phyloP scores from a whole-genome alignment of 1,284 basidiomycete genomes.

The Cutaneotrichosporon sp. region DNA sequence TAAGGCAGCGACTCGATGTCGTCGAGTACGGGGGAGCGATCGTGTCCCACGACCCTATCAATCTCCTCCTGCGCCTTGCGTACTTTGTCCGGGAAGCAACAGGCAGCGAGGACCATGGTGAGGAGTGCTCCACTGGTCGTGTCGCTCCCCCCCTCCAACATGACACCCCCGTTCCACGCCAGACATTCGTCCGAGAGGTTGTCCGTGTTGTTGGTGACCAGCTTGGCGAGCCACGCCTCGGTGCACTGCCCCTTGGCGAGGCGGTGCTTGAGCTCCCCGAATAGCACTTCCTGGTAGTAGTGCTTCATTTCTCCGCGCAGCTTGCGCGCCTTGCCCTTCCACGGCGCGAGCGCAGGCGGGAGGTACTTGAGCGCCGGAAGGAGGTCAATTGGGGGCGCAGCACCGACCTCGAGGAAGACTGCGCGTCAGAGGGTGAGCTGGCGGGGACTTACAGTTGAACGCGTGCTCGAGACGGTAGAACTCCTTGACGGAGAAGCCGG shows the following conservation, averaged over 20 bases:
- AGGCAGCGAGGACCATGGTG: constrained; percentile 5
- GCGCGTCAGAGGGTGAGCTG: too few species aligned
- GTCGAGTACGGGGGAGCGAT: constrained; percentile 3
- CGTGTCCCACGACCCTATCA: constrained; percentile 7
- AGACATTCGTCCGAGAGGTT: constrained; percentile 5
- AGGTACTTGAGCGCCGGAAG: constrained; percentile 10
- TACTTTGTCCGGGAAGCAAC: constrained; percentile 8
- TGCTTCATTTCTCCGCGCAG: constrained; percentile 7
- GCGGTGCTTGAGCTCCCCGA: constrained; percentile 6
- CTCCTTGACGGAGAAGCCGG: constrained; percentile 9
- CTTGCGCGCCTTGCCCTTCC: constrained; percentile 6
- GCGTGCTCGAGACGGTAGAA: constrained; percentile 12
- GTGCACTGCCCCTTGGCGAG: constrained; percentile 2
- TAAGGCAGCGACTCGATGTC: constrained; percentile 8
- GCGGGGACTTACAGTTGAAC: constrained; percentile 6
- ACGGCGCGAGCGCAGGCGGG: constrained; percentile 8
- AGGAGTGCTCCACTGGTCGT: constrained; percentile 7
- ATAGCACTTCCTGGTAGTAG: constrained; percentile 5
- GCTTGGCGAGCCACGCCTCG: constrained; percentile 8
- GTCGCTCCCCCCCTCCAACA: constrained; percentile 12
- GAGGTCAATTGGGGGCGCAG: constrained; percentile 9
- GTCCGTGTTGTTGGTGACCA: constrained; percentile 3
- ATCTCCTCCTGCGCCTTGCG: constrained; percentile 4
- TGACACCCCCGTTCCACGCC: constrained; percentile 12
- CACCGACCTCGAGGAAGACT: constrained; percentile 12